Conservation (phyloP, 768 basidiomycete genomes). For the Lactarius psammicola region DNA sequence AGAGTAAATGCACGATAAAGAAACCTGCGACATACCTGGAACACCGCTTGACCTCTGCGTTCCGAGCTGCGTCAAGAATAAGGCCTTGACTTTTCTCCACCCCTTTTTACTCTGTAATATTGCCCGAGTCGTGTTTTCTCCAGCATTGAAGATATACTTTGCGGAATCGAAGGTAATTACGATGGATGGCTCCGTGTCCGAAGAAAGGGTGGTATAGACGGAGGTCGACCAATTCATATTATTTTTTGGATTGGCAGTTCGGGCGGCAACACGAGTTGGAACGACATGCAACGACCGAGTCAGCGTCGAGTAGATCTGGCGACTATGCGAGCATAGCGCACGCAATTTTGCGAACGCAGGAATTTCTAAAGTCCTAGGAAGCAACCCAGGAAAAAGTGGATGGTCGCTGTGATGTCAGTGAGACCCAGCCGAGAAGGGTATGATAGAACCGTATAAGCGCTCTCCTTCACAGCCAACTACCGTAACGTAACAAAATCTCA, state of each 20-base stretch:
- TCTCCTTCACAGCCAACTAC: too few species aligned
- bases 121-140: constrained; percentile 75
- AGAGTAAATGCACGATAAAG: not conserved
- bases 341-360: constrained; percentile 22
- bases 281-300: constrained; percentile 12
- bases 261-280: not conserved
- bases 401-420: not conserved
- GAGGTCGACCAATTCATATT: constrained; percentile 65
- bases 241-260: not conserved
- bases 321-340: constrained; percentile 31
- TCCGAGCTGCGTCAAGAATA: constrained; percentile 71
- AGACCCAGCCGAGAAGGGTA: too few species aligned
- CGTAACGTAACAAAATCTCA: not conserved
- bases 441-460: not conserved
- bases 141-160: constrained; percentile 86
- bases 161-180: constrained; percentile 71
- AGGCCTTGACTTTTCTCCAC: constrained; percentile 61
- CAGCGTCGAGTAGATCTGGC: constrained; percentile 16
- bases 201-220: constrained; percentile 55
- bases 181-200: constrained; percentile 81
- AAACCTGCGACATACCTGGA: constrained; percentile 52
- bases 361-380: constrained; percentile 16
- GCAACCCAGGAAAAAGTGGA: not conserved
- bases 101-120: constrained; percentile 65
- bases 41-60: constrained; percentile 68